phyloP scores from a whole-genome alignment of 2,329 filamentous ascomycete species.

The Cladobotryum mycophilum region DNA sequence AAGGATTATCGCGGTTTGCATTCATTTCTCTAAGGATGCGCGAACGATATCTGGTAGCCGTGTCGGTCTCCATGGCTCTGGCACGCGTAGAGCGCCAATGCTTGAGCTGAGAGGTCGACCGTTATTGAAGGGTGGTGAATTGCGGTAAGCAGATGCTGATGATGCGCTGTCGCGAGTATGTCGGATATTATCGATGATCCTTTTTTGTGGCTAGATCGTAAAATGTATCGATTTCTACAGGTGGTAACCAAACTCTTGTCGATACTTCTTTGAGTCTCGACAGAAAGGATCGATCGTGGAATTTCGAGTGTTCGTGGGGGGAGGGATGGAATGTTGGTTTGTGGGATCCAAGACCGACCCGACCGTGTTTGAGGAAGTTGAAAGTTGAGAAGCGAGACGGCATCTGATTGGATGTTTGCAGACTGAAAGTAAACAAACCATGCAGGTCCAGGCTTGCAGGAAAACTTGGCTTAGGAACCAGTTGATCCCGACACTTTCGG shows the following conservation, averaged over 20 bases:
- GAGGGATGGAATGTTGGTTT: no score
- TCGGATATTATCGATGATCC: no score
- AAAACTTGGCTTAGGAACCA: no score
- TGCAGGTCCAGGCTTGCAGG: not conserved
- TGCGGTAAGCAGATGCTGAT: constrained; percentile 14
- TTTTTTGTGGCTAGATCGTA: not conserved
- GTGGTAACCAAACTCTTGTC: not conserved
- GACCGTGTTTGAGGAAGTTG: constrained; percentile 5
- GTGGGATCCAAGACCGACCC: no score
- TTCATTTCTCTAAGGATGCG: constrained; percentile 48
- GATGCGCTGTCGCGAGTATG: no score
- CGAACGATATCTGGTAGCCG: constrained; percentile 37
- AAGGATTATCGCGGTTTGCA: constrained; percentile 47
- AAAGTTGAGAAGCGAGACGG: constrained; percentile 3
- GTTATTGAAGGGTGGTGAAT: constrained; percentile 9
- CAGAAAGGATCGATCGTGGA: no score
- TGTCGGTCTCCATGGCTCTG: constrained; percentile 37
- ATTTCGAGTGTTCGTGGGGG: no score
- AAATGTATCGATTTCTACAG: not conserved
- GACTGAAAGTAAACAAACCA: constrained; percentile 12
- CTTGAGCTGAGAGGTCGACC: constrained; percentile 16
- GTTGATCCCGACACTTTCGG: no score
- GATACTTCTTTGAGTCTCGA: not conserved
- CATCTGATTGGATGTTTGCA: constrained; percentile 4
- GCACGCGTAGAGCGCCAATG: constrained; percentile 19